Percentiles rank a stretch among this genome's conserved stretches.
Evolutionary conservation across 495 filamentous ascomycete species (phyloP).

Genomic region (Chaetomidium leptoderma): DNA sequence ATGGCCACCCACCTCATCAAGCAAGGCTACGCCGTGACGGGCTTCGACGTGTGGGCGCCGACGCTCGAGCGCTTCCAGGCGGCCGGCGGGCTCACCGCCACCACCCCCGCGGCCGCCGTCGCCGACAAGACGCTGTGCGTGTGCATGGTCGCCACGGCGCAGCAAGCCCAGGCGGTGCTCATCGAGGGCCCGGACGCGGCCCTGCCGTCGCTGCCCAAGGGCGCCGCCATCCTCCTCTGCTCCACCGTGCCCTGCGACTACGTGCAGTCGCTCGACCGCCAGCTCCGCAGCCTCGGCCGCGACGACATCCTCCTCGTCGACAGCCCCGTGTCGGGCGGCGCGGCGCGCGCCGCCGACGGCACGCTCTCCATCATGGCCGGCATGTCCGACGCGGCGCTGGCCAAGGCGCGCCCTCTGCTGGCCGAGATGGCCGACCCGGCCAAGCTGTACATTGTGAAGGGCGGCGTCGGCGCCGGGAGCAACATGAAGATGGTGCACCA

Average conservation of each 20-base stretch:
- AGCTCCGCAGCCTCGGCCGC: conserved; percentile 52
- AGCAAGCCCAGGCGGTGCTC: conserved; percentile 62
- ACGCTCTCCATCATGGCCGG: conserved; percentile 79
- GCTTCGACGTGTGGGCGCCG: conserved; percentile 72
- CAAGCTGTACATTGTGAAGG: conserved; percentile 69
- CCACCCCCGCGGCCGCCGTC: conserved; percentile 61
- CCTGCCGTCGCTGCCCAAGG: conserved; percentile 50
- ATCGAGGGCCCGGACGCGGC: conserved; percentile 59
- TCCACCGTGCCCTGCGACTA: conserved; percentile 71
- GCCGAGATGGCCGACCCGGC: conserved; percentile 54
- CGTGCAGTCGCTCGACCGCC: conserved; percentile 53
- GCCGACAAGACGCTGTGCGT: conserved; percentile 58
- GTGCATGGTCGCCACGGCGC: conserved; percentile 75
- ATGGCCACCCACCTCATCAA: conserved; percentile 78
- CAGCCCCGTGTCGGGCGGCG: conserved; percentile 73
- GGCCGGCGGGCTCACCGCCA: conserved; percentile 59
- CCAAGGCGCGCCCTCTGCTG: conserved; percentile 56
- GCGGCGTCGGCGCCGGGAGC: conserved; percentile 71
- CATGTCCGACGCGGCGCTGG: conserved; percentile 53
- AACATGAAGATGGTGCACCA: conserved; percentile 90
- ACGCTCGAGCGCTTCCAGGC: conserved; percentile 64
- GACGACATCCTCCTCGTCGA: conserved; percentile 68
- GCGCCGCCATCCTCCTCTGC: conserved; percentile 63
- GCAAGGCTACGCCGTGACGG: conserved; percentile 62
- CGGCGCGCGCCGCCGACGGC: conserved; percentile 65